These are phyloP conservation scores for Perilla frutescens DNA, from an alignment of 257 asterid species.

Conservation along the genomic window DNA sequence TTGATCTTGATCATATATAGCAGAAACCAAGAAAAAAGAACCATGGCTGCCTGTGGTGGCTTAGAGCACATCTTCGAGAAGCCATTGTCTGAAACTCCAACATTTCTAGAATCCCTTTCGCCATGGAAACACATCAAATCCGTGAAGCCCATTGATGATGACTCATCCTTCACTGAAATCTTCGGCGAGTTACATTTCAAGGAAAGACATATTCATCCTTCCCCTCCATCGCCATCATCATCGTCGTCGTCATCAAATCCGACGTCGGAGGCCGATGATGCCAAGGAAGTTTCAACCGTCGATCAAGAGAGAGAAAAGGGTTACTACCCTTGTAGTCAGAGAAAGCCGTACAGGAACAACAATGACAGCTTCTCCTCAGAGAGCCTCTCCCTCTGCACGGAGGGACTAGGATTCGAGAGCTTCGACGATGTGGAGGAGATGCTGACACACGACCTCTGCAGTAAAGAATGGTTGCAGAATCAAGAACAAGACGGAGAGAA, in stretches of 20 bases:
- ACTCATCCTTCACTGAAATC: slow-evolving; percentile 60
- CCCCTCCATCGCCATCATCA: slow-evolving; percentile 19
- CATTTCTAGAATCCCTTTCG: slow-evolving; percentile 66
- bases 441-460: slow-evolving; percentile 33
- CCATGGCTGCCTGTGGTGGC: slow-evolving; percentile 86
- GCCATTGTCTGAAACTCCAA: slow-evolving; percentile 65
- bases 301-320: slow-evolving; percentile 35
- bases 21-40: not conserved
- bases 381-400: slow-evolving; percentile 76
- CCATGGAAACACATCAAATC: slow-evolving; percentile 69
- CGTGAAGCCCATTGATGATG: slow-evolving; percentile 41
- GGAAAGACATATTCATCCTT: slow-evolving; percentile 38
- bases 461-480: slow-evolving; percentile 26
- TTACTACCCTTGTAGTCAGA: slow-evolving; percentile 5
- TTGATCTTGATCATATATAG: not conserved
- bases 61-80: slow-evolving; percentile 76
- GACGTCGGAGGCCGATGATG: not conserved
- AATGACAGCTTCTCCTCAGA: slow-evolving; percentile 68
- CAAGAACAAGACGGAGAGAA: slow-evolving; percentile 36
- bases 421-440: slow-evolving; percentile 80
- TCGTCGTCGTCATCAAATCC: slow-evolving; percentile 17
- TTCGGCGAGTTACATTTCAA: slow-evolving; percentile 74
- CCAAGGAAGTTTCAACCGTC: slow-evolving; percentile 1
- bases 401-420: slow-evolving; percentile 87
- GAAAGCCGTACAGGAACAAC: slow-evolving; percentile 41